Conservation (phyloP, 176 grass and related monocot genomes). For the Oryza brachyantha region DNA sequence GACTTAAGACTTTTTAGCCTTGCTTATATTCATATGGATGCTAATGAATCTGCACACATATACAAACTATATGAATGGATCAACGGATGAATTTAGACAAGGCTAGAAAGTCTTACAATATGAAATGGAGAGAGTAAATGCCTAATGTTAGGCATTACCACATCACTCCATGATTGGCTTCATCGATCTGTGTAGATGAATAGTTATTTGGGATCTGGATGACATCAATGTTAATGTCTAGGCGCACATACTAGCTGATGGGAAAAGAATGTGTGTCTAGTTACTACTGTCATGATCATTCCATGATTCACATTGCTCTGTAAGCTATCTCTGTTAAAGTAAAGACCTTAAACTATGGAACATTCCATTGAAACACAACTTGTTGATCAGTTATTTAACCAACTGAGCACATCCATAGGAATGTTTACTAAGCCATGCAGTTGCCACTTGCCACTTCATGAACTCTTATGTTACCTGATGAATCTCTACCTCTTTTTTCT, state of each 20-base stretch:
- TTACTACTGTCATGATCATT: not conserved
- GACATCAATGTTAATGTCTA: not conserved
- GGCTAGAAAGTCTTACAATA: no score
- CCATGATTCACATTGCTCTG: not conserved
- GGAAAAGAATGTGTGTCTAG: not conserved
- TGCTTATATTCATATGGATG: no score
- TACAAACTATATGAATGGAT: no score
- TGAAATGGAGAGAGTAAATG: no score
- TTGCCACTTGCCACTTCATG: constrained; percentile 14
- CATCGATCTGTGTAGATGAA: not conserved
- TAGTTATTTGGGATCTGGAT: not conserved
- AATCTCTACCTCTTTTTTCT: constrained; percentile 31
- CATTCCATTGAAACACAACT: not conserved
- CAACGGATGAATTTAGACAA: no score
- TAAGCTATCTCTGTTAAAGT: not conserved
- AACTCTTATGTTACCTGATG: constrained; percentile 19
- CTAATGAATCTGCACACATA: no score
- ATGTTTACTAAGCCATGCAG: not conserved
- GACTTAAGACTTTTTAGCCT: no score
- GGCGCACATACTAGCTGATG: not conserved
- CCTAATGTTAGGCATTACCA: not conserved
- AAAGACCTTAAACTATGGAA: not conserved
- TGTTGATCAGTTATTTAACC: not conserved
- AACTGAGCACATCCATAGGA: not conserved
- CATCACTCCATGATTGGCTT: not conserved